Base-by-base conservation (phyloP, 129 eudicot species). In the Cynara cardunculus region DNA sequence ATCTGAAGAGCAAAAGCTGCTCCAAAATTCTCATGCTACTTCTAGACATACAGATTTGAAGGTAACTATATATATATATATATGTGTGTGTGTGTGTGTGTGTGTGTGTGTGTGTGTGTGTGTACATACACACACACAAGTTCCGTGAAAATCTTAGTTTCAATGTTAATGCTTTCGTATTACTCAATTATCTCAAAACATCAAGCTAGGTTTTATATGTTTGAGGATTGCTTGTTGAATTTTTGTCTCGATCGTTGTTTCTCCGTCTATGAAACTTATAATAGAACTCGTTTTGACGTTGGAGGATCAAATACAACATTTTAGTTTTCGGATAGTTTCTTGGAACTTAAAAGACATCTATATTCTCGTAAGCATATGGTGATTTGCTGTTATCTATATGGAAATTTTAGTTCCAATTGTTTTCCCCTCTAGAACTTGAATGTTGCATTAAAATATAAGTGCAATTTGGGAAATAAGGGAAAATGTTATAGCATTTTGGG, bases 1-100 rank as follows among this genome's bases (percentile, higher is more conserved):
- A 44, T 76, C 96, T 69, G 97, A 90, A 81, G 93, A 89, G 69
- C 92, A 89, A 78, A 92, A 87, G 67, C 91, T 89, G 74, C 87
- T 94, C 72, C 93, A 84, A 16, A 85, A 82, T 83, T 80, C 93
- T 53, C 93, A 88, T 86, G 92, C 88, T 79, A 79, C 89, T 80
- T 84, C 96, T 21, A 87, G 88, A 84, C 92, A 84, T 62, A 69
- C 93, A 26, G 93, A 90, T 86, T 72, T 37, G 19, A 94, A 94
- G 97, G 98, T 94, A 85, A 73, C 12, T 26, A 12, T 41, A 10
- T 39, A 39, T 11, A 39, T 11, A 39, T 11, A 10, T 9, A 11
- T 9, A 39, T 9, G 11, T n/a, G n/a, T n/a, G n/a, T n/a, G n/a
- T n/a, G n/a, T n/a, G n/a, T n/a, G n/a, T n/a, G n/a, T n/a, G n/a